Evolutionary conservation across 345 rosid genomes (phyloP).

Genomic region (Moringa oleifera): DNA sequence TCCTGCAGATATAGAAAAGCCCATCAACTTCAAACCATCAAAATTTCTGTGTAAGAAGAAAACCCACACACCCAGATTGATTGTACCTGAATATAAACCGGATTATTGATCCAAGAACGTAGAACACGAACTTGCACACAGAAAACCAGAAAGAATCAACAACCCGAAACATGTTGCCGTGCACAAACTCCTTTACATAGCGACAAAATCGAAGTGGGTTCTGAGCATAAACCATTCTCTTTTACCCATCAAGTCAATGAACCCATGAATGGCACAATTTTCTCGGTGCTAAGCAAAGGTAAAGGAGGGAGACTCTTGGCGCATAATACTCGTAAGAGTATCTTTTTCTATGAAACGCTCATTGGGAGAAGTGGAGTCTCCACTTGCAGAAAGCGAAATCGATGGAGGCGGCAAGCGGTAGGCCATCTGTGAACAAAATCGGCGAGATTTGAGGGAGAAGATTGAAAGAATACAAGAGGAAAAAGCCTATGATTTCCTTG

Average conservation of each 20-base stretch:
- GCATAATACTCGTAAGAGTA: no score
- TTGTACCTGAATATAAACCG: constrained; percentile 39
- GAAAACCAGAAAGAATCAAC: constrained; percentile 40
- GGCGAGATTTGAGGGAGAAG: constrained; percentile 20
- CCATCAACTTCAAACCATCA: constrained; percentile 6
- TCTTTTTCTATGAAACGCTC: neutral
- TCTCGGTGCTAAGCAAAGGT: neutral
- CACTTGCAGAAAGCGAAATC: constrained; percentile 38
- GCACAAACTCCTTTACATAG: constrained; percentile 26
- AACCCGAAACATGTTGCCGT: constrained; percentile 28
- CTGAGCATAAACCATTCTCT: constrained; percentile 17
- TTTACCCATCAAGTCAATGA: constrained; percentile 36
- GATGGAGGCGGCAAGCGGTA: constrained; percentile 8
- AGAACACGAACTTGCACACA: constrained; percentile 39
- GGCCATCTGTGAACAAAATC: constrained; percentile 5
- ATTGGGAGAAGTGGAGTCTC: constrained; percentile 25
- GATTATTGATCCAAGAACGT: constrained; percentile 26
- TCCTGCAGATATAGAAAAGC: constrained; percentile 18
- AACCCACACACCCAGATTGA: neutral
- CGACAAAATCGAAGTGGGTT: constrained; percentile 31
- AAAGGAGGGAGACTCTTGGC: neutral
- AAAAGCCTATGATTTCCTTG: neutral
- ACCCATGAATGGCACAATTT: neutral
- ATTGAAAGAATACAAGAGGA: neutral
- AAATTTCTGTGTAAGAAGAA: neutral